These are phyloP conservation scores for Verticillium dahliae DNA, from an alignment of 2,329 filamentous ascomycete genomes.

Conservation along the genomic window DNA sequence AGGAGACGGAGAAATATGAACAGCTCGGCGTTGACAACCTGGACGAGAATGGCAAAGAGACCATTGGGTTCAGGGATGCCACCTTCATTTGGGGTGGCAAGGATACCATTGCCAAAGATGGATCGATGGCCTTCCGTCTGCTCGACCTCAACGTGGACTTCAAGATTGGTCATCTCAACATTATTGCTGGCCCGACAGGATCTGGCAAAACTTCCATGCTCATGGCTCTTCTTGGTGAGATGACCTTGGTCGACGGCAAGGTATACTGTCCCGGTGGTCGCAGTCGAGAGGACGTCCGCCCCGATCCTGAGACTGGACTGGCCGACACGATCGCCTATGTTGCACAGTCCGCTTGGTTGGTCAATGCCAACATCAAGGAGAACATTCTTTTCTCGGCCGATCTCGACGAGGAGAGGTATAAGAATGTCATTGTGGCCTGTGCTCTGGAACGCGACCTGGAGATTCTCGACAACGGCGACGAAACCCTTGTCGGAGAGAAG, in stretches of 20 bases:
- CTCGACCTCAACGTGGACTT: slow-evolving; percentile 82
- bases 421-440: slow-evolving; percentile 82
- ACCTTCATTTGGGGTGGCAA: slow-evolving; percentile 85
- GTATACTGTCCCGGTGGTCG: slow-evolving; percentile 81
- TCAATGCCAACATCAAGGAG: slow-evolving; percentile 91
- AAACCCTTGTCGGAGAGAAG: slow-evolving; percentile 93
- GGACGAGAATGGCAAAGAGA: slow-evolving; percentile 60
- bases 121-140: slow-evolving; percentile 71
- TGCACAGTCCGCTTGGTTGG: slow-evolving; percentile 92
- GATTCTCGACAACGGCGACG: slow-evolving; percentile 82
- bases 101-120: slow-evolving; percentile 52
- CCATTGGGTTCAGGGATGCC: slow-evolving; percentile 79
- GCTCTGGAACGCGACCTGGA: slow-evolving; percentile 86
- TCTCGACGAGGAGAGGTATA: slow-evolving; percentile 76
- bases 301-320: slow-evolving; percentile 76
- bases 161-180: slow-evolving; percentile 77
- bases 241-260: slow-evolving; percentile 75
- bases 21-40: slow-evolving; percentile 69
- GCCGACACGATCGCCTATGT: slow-evolving; percentile 94
- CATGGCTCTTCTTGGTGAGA: slow-evolving; percentile 94
- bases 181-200: slow-evolving; percentile 88
- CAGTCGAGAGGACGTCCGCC: slow-evolving; percentile 76
- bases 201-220: slow-evolving; percentile 93
- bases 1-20: slow-evolving; percentile 91
- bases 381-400: slow-evolving; percentile 89